These are phyloP conservation scores for Schwanniomyces polymorphus DNA, from an alignment of 805 yeast species.

Conservation along the genomic window DNA sequence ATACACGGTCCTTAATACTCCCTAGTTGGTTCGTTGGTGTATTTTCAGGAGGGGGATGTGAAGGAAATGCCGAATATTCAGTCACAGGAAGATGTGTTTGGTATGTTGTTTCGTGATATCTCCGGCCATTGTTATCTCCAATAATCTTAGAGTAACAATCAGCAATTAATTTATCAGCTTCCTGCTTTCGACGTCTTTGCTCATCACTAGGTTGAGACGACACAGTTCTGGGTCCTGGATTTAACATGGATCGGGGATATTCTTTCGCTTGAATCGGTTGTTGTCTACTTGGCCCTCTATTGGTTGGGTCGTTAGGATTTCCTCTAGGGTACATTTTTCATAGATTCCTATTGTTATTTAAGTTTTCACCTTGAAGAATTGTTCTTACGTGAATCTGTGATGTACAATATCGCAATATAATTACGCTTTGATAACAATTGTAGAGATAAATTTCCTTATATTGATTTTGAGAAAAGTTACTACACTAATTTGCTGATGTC, in stretches of 20 bases:
- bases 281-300: constrained; percentile 1
- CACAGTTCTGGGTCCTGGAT: not conserved
- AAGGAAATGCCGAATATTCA: constrained; percentile 73
- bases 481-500: not conserved
- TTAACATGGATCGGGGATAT: not conserved
- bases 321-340: constrained; percentile 9
- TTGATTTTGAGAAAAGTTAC: not conserved
- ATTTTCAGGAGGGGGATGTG: constrained; percentile 63
- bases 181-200: constrained; percentile 12
- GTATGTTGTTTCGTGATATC: constrained; percentile 43
- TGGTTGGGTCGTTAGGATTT: not conserved
- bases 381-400: not conserved
- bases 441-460: not conserved
- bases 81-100: constrained; percentile 73
- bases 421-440: not conserved
- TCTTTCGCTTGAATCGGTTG: not conserved
- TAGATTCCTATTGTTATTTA: not conserved
- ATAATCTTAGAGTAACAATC: constrained; percentile 39
- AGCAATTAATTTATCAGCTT: constrained; percentile 31
- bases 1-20: constrained; percentile 54
- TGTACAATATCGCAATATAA: not conserved
- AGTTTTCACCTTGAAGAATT: not conserved
- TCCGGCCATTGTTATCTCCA: constrained; percentile 19
- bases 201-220: not conserved
- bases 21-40: constrained; percentile 41